Base-by-base conservation (phyloP, 2,329 filamentous ascomycete species). In the Kalmusia sp. region DNA sequence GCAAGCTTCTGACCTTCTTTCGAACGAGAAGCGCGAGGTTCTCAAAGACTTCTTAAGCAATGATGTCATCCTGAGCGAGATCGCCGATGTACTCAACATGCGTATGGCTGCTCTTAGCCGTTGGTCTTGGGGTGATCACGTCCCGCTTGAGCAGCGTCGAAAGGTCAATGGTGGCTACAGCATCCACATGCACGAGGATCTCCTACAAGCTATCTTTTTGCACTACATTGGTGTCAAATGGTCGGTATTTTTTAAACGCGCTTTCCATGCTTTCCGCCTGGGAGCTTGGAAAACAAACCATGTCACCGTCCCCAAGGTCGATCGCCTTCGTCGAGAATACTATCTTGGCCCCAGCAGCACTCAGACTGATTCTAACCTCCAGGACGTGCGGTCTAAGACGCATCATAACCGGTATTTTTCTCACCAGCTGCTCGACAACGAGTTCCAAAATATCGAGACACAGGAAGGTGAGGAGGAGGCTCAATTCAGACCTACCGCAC, bases 1-100 rank as follows among this genome's bases (percentile, higher is more conserved):
- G 2, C 62, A 78, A 19, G 61, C 68, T 3, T 79, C 78, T 0
- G 79, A 80, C 28, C 68, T 82, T 0, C 70, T 83, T 3, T 75
- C 76, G 3, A 69, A 72, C 22, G 69, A 70, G 19, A 73, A 75
- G 51, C 62, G 70, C n/a, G 64, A 68, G 31, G 64, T 63, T 6
- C 56, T 71, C 7, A 67, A 65, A n/a, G 70, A 72, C 54, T 72
- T 72, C 21, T 55, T 69, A 3, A 58, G 52, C 34, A 72, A 73
- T 40, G 59, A 67, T 14, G 57, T 70, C 24, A 70, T 72, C 25
- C 44, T 71, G n/a, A 31, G 27, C 9, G 69, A 71, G 52, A 59
- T 72, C 30, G 63, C 61, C 14, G 68, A 72, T 43, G 67, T 72
- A 11, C 61, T 72, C 22, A 70, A 69, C 39, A 67, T 71, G 54